Base-by-base conservation (phyloP, 192 early-diverging fungal genomes). In the Phlyctochytrium planicorne region DNA sequence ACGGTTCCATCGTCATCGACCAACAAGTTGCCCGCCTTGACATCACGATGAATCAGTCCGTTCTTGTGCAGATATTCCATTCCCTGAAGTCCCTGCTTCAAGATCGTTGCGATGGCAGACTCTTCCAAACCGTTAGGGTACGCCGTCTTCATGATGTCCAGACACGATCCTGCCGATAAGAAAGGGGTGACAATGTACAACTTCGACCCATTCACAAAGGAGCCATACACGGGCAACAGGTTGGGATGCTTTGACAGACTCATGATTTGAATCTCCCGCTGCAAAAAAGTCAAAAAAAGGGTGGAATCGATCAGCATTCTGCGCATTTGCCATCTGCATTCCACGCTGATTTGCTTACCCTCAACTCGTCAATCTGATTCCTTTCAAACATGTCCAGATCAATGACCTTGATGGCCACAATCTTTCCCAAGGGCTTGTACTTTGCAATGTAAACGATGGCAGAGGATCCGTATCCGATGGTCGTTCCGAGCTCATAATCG, bases 341-440 rank as follows among this genome's bases (percentile, higher is more conserved):
- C n/a, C n/a, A n/a, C n/a, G n/a, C n/a, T n/a, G n/a, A n/a, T n/a
- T n/a, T n/a, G n/a, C 75, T 67, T 78, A 91, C 89, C 68, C 93
- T 74, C 52, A 94, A 81, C 75, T 94, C 93, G 69, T 94, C 93
- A 67, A 94, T 94, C 74, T 94, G 93, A 72, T 91, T 91, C 24
- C 93, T 75, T 64, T 93, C 91, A 88, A 94, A 94, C 82, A 87
- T 86, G 70, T 94, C 93, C 66, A 94, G 76, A 72, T 94, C 92
- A 72, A 94, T 93, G 64, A 93, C 86, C 66, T 94, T 94, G 57
- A 93, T 83, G 3, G 89, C 90, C 27, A 93, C 86, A 27, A 78
- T 68, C 65, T 82, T 88, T 59, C 84, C 83, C 12, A 80, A 65
- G 0, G 92, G 90, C 59, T 87, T 86, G 68, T 93, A 93, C 61